A percentile compares a stretch with the other conserved stretches of the same genome.
These are phyloP conservation scores for Acarospora socialis DNA, from an alignment of 2,329 filamentous ascomycete species.

Conservation along the genomic window DNA sequence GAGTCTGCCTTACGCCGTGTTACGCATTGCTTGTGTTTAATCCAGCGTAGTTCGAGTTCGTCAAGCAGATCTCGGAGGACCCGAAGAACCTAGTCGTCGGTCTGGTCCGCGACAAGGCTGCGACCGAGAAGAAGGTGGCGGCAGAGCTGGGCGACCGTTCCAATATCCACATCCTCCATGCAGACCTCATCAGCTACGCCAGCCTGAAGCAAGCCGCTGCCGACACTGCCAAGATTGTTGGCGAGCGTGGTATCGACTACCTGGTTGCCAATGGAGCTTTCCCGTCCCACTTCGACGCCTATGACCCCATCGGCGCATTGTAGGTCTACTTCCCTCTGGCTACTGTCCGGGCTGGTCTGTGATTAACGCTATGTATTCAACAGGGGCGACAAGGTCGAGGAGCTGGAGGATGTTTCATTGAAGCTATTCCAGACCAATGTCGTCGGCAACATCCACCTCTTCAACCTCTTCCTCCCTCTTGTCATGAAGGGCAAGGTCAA, in stretches of 20 bases:
- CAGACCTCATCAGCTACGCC: constrained; percentile 29
- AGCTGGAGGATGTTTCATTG: constrained; percentile 23
- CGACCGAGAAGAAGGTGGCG: constrained; percentile 30
- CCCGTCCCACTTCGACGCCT: constrained; percentile 19
- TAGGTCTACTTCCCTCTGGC: constrained; percentile 18
- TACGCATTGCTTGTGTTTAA: constrained; percentile 3
- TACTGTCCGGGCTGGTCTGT: constrained; percentile 1
- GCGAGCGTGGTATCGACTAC: constrained; percentile 31
- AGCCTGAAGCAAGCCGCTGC: constrained; percentile 24
- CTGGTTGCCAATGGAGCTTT: constrained; percentile 38
- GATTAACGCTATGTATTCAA: constrained; percentile 4
- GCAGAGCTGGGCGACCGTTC: constrained; percentile 24
- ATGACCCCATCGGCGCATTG: constrained; percentile 25
- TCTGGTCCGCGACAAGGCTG: constrained; percentile 33
- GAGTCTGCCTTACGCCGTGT: constrained; percentile 10
- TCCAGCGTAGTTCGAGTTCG: constrained; percentile 33
- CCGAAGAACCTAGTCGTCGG: constrained; percentile 33
- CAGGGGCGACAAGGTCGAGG: constrained; percentile 20
- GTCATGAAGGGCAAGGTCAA: constrained; percentile 37
- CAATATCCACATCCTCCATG: constrained; percentile 35
- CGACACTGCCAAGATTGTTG: constrained; percentile 14
- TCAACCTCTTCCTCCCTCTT: constrained; percentile 40
- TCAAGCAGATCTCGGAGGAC: constrained; percentile 32
- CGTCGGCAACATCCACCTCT: constrained; percentile 37
- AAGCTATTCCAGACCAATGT: constrained; percentile 34